Evolutionary conservation across 768 basidiomycete species (phyloP).

Genomic region (Russula sp.): DNA sequence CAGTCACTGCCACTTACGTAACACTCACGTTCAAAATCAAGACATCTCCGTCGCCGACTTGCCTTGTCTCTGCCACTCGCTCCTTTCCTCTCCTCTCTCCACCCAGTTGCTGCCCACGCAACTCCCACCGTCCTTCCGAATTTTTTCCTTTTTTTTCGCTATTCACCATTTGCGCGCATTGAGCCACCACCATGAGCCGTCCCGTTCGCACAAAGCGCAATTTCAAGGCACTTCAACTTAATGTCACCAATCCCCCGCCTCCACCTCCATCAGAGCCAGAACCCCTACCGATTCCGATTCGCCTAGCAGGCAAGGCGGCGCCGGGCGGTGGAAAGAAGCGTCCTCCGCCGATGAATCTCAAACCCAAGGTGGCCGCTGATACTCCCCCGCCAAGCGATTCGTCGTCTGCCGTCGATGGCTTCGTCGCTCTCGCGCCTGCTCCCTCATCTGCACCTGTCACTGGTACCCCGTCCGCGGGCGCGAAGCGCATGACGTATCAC

Average conservation of each 20-base stretch:
- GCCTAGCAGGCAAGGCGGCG: constrained; percentile 35
- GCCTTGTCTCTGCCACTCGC: constrained; percentile 8
- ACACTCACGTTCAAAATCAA: constrained; percentile 18
- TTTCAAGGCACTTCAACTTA: constrained; percentile 81
- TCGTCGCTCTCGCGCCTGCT: constrained; percentile 48
- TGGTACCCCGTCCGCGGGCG: constrained; percentile 47
- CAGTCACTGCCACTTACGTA: constrained; percentile 21
- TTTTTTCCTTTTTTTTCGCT: neutral
- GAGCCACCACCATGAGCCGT: constrained; percentile 43
- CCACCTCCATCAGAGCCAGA: constrained; percentile 41
- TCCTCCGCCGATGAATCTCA: constrained; percentile 80
- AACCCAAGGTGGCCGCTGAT: constrained; percentile 56
- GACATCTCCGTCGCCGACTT: constrained; percentile 12
- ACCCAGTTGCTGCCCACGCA: neutral
- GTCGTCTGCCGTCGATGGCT: constrained; percentile 41
- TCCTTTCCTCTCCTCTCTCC: neutral
- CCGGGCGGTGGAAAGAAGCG: constrained; percentile 59
- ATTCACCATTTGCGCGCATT: neutral
- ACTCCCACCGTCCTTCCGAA: neutral
- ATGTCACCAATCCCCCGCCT: constrained; percentile 47
- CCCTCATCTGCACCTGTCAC: constrained; percentile 53
- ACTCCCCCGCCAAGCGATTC: constrained; percentile 29
- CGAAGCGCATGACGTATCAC: constrained; percentile 71
- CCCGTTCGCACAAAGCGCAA: constrained; percentile 89
- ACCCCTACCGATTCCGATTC: constrained; percentile 39